phyloP scores from a whole-genome alignment of 2,329 filamentous ascomycete species.

The Cordyceps pruinosa region DNA sequence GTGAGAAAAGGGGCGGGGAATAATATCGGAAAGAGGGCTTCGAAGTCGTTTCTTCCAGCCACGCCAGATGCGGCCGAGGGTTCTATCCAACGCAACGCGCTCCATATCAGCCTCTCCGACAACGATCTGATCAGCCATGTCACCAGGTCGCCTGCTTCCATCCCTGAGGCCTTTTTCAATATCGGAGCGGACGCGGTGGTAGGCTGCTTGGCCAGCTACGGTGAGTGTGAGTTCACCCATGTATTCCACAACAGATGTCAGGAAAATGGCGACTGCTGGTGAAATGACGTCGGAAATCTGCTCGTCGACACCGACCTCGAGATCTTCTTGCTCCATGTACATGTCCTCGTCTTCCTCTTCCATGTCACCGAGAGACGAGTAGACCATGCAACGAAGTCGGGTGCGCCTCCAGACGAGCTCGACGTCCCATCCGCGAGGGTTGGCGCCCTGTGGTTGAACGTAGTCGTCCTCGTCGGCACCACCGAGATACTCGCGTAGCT shows the following conservation, averaged over 20 bases:
- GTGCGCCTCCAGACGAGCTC: slow-evolving; percentile 92
- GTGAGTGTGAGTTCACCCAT: slow-evolving; percentile 86
- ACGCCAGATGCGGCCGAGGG: slow-evolving; percentile 83
- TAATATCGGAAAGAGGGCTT: slow-evolving; percentile 42
- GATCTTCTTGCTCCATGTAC: slow-evolving; percentile 72
- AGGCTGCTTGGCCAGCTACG: slow-evolving; percentile 80
- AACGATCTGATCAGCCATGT: slow-evolving; percentile 59
- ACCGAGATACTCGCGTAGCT: slow-evolving; percentile 80
- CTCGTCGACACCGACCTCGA: slow-evolving; percentile 52
- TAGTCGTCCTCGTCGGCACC: slow-evolving; percentile 69
- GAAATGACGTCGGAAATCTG: slow-evolving; percentile 65
- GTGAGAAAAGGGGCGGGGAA: slow-evolving; percentile 43
- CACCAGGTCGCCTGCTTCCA: slow-evolving; percentile 37
- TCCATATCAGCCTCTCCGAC: slow-evolving; percentile 91
- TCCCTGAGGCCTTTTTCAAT: slow-evolving; percentile 54
- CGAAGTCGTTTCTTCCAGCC: slow-evolving; percentile 87
- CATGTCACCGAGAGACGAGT: slow-evolving; percentile 91
- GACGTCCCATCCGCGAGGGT: slow-evolving; percentile 69
- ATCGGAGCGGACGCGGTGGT: slow-evolving; percentile 54
- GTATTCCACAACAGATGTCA: slow-evolving; percentile 90
- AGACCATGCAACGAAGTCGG: slow-evolving; percentile 92
- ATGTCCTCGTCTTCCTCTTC: slow-evolving; percentile 96
- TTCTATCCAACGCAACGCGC: slow-evolving; percentile 81
- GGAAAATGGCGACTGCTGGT: slow-evolving; percentile 87
- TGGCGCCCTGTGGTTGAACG: slow-evolving; percentile 44